phyloP scores from a whole-genome alignment of 352 stramenopile species.

The Lagenidium giganteum region DNA sequence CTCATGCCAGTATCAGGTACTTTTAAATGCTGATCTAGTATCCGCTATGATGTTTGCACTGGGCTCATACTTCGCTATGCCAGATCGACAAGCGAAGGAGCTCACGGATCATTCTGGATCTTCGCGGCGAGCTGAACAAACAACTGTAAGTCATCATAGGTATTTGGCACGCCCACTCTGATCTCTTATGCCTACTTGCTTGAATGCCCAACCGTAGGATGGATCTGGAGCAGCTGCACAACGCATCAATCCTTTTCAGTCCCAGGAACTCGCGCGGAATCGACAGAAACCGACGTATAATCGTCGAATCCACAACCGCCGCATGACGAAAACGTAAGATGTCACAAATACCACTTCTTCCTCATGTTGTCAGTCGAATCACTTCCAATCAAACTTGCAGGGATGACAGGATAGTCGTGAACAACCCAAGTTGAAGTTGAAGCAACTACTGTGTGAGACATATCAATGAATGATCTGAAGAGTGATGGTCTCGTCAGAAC shows the following conservation, averaged over 20 bases:
- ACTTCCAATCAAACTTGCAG: no score
- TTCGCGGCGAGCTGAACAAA: slow-evolving; percentile 22
- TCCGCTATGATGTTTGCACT: background rate
- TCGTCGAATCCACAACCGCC: no score
- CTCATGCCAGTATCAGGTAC: slow-evolving; percentile 14
- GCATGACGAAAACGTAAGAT: no score
- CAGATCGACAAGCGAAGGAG: slow-evolving; percentile 19
- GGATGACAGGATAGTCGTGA: no score
- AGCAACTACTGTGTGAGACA: no score
- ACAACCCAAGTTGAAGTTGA: no score
- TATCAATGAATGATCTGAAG: no score
- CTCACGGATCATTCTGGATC: slow-evolving; percentile 20
- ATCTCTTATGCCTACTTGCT: background rate
- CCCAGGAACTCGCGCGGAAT: slow-evolving; percentile 26
- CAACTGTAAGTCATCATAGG: slow-evolving; percentile 14
- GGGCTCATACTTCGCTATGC: no score
- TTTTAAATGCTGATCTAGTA: background rate
- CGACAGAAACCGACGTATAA: slow-evolving; percentile 17
- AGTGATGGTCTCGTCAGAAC: no score
- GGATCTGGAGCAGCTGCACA: slow-evolving; percentile 22
- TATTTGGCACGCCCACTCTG: background rate
- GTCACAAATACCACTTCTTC: no score
- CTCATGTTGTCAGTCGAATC: no score
- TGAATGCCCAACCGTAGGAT: slow-evolving; percentile 5
- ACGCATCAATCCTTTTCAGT: slow-evolving; percentile 20